Percentiles rank a stretch among this genome's conserved stretches.
phyloP scores from a whole-genome alignment of 2,329 filamentous ascomycete genomes.

The Penicillium sp. region DNA sequence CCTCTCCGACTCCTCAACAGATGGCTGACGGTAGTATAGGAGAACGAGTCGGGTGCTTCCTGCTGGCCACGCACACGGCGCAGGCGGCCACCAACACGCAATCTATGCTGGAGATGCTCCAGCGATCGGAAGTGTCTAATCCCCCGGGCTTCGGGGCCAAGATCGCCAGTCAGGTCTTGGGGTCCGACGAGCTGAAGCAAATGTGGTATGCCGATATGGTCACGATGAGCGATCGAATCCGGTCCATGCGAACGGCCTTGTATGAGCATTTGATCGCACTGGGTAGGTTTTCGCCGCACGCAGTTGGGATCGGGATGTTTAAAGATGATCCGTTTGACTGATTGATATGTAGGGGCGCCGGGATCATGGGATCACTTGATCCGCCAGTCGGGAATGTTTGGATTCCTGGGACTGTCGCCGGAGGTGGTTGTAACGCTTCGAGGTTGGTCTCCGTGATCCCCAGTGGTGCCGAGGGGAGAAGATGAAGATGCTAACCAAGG shows the following conservation, averaged over 20 bases:
- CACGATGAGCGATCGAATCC: slow-evolving; percentile 92
- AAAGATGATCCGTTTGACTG: too few species aligned
- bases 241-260: slow-evolving; percentile 79
- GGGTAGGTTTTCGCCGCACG: slow-evolving; percentile 14
- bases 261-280: slow-evolving; percentile 64
- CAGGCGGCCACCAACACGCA: slow-evolving; percentile 18
- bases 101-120: slow-evolving; percentile 42
- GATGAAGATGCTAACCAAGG: slow-evolving; percentile 2
- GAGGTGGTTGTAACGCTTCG: slow-evolving; percentile 47
- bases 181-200: slow-evolving; percentile 73
- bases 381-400: slow-evolving; percentile 98
- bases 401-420: slow-evolving; percentile 63
- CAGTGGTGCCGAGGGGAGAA: neutral
- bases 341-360: slow-evolving; percentile 72
- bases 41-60: slow-evolving; percentile 24
- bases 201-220: slow-evolving; percentile 89
- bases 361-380: slow-evolving; percentile 64
- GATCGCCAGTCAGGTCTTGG: slow-evolving; percentile 79
- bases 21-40: slow-evolving; percentile 5
- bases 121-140: slow-evolving; percentile 94
- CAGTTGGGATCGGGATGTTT: too few species aligned
- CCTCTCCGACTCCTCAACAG: neutral
- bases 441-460: slow-evolving; percentile 16
- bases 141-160: slow-evolving; percentile 89
- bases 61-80: slow-evolving; percentile 14